Evolutionary conservation across 345 rosid genomes (phyloP), one percentile per base, ranked within the genome.

Genomic region (Eucalyptus cloeziana): DNA sequence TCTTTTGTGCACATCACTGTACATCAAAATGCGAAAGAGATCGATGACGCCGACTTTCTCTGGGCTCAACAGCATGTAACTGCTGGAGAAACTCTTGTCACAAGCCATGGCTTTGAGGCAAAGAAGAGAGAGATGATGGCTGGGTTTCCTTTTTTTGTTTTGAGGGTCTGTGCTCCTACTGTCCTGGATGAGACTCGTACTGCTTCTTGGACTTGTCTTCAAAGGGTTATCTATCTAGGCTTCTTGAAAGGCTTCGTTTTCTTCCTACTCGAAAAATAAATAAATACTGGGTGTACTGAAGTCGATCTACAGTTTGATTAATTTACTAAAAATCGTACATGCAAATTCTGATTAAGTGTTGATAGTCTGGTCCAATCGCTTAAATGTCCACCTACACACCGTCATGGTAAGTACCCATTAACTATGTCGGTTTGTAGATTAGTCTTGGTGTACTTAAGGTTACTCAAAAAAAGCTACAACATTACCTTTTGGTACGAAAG

Each of bases 41-140:
- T 96, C 96, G 5, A 88, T 22, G 12, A 94, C 89, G 15, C 81
- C 81, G 43, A 94, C 91, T 45, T 96, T 90, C 62, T 95, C 94
- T 7, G 96, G 96, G 86, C 93, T 93, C 86, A 96, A 81, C 22
- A 94, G 92, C 93, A 96, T 90, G 79, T 93, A 90, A 79, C 90
- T 92, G 91, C 89, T 89, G 21, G 92, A 87, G 86, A 93, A 93
- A 25, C 91, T 92, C 76, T 92, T 87, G 76, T 92, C 89, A 64
- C 91, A 89, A 10, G 88, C 90, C 92, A 87, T 92, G 76, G 76
- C 40, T n/a, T 13, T n/a, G 76, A 64, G 76, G 76, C 76, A 64
- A 64, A 87, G 89, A 64, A 62, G 33, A 62, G 71, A 62, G 19
- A 64, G 76, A 64, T 64, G 76, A 64, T n/a, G 17, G 37, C 76